Evolutionary conservation across 306 rosid genomes (phyloP), one percentile per base, ranked within the genome.

Genomic region (Geum urbanum): DNA sequence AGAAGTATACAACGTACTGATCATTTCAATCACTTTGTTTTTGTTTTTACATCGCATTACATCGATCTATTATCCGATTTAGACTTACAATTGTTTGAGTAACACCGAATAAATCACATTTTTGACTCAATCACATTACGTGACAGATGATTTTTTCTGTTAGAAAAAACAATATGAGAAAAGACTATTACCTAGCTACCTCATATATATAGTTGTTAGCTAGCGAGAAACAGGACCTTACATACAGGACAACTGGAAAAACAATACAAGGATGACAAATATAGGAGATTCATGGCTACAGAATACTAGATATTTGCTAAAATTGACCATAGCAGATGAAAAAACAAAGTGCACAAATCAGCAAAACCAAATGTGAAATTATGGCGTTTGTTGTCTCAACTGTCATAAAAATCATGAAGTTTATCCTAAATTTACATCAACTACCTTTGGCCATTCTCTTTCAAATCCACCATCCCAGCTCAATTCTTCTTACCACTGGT

Each of bases 361-460:
- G 12, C 22, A 61, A 22, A 32, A 47, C 61, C 68, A 37, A 49
- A 48, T 60, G 12, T 48, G 39, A 7, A 47, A 7, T 14, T 13
- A 32, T 11, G 35, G 8, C 7, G 16, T 40, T 22, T 13, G 51
- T 46, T 45, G 66, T 37, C 74, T 32, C 32, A 71, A 45, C 74
- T 71, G 74, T 8, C 74, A 71, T 6, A 32, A 37, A 70, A 5
- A 50, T 45, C 39, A 61, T 43, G 43, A 69, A 69, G 73, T 54
- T 41, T 41, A 69, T 43, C 63, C 16, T 12, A 53, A 18, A 69
- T 45, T 22, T 14, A 22, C 39, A 59, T 4, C 41, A 72, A 66
- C 72, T 51, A 22, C 52, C 76, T 15, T 39, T 32, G 70, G 50
- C 19, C 75, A 58, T 53, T 50, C 22, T 37, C 74, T 60, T 73